Conservation (phyloP, 139 green algal genomes). For the Axilococcus clingmanii region DNA sequence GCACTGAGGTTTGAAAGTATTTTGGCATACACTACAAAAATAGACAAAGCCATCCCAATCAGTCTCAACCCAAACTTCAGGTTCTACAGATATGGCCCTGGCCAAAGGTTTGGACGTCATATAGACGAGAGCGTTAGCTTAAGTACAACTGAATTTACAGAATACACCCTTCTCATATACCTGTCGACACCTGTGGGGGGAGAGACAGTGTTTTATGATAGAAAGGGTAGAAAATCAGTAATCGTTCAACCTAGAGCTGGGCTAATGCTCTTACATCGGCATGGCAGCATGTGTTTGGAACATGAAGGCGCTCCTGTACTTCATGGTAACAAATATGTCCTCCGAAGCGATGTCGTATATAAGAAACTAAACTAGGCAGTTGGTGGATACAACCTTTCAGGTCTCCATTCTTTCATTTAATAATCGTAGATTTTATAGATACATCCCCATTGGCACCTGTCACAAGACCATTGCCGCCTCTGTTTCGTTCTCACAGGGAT, state of each 20-base stretch:
- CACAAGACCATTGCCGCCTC: no score
- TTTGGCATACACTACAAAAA: no score
- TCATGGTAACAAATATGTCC: constrained; percentile 53
- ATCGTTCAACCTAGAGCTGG: constrained; percentile 35
- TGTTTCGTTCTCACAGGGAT: no score
- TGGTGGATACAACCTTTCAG: no score
- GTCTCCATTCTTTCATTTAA: background rate
- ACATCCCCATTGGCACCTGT: no score
- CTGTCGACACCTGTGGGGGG: constrained; percentile 27
- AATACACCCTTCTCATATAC: constrained; percentile 63
- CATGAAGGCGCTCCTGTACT: constrained; percentile 47
- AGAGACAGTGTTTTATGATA: constrained; percentile 43
- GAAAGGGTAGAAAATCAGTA: constrained; percentile 12
- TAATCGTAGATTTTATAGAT: no score
- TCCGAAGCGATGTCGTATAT: constrained; percentile 56
- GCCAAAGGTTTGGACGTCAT: constrained; percentile 52
- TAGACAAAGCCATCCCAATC: constrained; percentile 19
- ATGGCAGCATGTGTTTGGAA: constrained; percentile 57
- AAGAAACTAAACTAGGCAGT: no score
- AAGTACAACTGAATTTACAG: constrained; percentile 14
- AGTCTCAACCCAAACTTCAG: constrained; percentile 54
- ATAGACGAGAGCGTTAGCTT: constrained; percentile 38
- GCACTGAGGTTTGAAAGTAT: no score
- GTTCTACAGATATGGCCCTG: constrained; percentile 51
- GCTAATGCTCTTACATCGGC: constrained; percentile 50